phyloP scores from a whole-genome alignment of 768 basidiomycete genomes.

The Pulveroboletus sp. region DNA sequence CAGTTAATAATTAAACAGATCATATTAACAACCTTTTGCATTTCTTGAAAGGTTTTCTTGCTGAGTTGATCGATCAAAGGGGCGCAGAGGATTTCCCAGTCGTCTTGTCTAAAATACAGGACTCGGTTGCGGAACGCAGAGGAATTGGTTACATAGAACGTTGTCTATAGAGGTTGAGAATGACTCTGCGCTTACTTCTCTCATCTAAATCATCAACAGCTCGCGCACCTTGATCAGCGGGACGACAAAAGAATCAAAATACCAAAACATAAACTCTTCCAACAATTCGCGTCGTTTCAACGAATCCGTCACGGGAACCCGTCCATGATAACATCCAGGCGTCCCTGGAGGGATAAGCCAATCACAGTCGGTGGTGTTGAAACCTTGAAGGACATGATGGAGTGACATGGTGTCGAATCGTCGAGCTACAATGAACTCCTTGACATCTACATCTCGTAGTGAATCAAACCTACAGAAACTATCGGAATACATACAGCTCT shows the following conservation, averaged over 20 bases:
- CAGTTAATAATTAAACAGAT: not conserved
- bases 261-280: conserved; percentile 92
- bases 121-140: conserved; percentile 77
- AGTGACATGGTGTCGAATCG: conserved; percentile 80
- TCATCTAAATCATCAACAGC: not conserved
- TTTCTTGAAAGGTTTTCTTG: conserved; percentile 60
- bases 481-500: conserved; percentile 43
- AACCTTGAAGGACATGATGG: conserved; percentile 71
- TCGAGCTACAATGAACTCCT: conserved; percentile 65
- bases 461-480: not conserved
- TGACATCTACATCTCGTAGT: conserved; percentile 48
- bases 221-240: conserved; percentile 67
- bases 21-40: conserved; percentile 51
- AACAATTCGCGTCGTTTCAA: conserved; percentile 75
- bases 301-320: conserved; percentile 61
- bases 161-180: conserved; percentile 49
- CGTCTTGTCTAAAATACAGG: conserved; percentile 91
- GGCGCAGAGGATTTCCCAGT: conserved; percentile 80
- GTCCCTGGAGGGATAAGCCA: conserved; percentile 61
- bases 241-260: conserved; percentile 80
- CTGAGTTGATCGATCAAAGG: conserved; percentile 79
- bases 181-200: not conserved
- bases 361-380: conserved; percentile 68
- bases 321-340: conserved; percentile 35
- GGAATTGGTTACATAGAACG: conserved; percentile 93